These are phyloP conservation scores for Apiotrichum brassicae DNA, from an alignment of 1,284 basidiomycete species.

Conservation along the genomic window DNA sequence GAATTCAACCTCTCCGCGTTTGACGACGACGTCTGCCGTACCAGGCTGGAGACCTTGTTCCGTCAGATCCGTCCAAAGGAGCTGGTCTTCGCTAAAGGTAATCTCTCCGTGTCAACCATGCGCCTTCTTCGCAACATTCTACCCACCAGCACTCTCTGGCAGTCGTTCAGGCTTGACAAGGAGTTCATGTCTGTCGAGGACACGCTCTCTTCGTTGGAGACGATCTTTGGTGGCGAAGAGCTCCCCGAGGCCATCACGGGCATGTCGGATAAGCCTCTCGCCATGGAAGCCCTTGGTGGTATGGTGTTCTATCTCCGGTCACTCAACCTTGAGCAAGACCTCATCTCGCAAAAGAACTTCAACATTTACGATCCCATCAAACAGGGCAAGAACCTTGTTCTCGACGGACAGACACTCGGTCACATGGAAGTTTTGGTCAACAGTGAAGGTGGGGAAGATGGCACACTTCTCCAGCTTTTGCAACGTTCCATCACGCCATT, in stretches of 20 bases:
- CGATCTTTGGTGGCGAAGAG: conserved; percentile 57
- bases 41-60: conserved; percentile 87
- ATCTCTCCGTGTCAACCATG: conserved; percentile 70
- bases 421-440: conserved; percentile 90
- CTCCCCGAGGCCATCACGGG: conserved; percentile 69
- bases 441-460: conserved; percentile 83
- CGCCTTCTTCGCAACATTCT: conserved; percentile 73
- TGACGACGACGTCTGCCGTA: conserved; percentile 86
- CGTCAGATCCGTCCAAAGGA: conserved; percentile 91
- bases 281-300: conserved; percentile 76
- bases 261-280: conserved; percentile 60
- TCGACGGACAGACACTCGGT: conserved; percentile 88
- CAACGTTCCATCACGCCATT: conserved; percentile 81
- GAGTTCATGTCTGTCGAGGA: conserved; percentile 73
- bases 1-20: conserved; percentile 90
- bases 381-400: conserved; percentile 68
- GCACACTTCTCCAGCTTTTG: conserved; percentile 75
- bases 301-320: conserved; percentile 90
- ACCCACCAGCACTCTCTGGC: conserved; percentile 76
- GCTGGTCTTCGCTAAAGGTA: conserved; percentile 83
- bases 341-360: conserved; percentile 89
- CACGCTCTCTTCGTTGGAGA: conserved; percentile 64
- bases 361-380: conserved; percentile 93
- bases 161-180: conserved; percentile 59
- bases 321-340: conserved; percentile 87